Conservation (phyloP, 2,329 filamentous ascomycete genomes). For the Aureobasidium sp. region DNA sequence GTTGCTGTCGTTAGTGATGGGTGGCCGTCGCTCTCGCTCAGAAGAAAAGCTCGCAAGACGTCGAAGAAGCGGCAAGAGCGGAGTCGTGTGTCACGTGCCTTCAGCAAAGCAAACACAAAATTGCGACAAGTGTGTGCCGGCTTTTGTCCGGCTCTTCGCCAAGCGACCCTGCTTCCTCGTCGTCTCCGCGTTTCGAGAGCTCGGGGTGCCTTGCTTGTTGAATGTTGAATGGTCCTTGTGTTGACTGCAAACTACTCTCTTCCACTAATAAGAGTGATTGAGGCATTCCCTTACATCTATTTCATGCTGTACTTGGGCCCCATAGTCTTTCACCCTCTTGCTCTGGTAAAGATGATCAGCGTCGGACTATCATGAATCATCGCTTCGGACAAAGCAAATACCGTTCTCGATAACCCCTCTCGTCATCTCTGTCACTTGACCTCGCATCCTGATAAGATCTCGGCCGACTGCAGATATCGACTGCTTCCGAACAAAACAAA, state of each 20-base stretch:
- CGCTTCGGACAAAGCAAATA: constrained; percentile 9
- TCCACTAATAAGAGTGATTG: background rate
- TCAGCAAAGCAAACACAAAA: background rate
- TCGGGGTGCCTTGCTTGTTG: background rate
- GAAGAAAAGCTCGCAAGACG: constrained; percentile 13
- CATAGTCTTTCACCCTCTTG: background rate
- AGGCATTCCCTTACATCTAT: background rate
- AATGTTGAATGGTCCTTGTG: background rate
- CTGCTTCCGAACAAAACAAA: background rate
- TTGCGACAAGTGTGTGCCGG: background rate
- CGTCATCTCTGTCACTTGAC: constrained; percentile 8
- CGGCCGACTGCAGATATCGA: background rate
- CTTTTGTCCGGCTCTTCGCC: constrained; percentile 6
- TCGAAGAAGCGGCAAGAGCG: constrained; percentile 1
- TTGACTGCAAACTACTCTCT: too few relatives aligned
- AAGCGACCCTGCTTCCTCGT: background rate
- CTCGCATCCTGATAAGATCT: background rate
- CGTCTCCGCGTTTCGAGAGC: background rate
- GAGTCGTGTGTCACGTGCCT: background rate
- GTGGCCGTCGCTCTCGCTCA: constrained; percentile 15
- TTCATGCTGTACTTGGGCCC: background rate
- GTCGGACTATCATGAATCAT: constrained; percentile 3
- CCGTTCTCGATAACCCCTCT: background rate
- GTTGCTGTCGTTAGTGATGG: constrained; percentile 16
- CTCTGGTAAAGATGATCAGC: background rate